Percentiles rank a stretch among this genome's conserved stretches.
phyloP scores from a whole-genome alignment of 169 alveolate species.

The Cyclospora cayetanensis region DNA sequence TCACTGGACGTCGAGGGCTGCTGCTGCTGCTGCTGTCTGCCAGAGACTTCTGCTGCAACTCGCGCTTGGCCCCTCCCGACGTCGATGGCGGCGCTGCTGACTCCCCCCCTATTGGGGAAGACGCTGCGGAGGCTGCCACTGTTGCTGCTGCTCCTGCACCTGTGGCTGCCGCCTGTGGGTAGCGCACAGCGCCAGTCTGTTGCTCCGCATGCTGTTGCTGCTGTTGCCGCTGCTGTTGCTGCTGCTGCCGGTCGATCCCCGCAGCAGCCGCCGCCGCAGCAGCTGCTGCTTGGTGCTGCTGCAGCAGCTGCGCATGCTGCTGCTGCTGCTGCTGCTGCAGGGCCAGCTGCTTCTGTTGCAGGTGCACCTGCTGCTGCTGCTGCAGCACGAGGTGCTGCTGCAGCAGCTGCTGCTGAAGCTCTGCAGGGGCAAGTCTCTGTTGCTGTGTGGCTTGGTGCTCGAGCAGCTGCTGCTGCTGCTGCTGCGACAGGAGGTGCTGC shows the following conservation, averaged over 20 bases:
- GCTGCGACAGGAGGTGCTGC: not conserved
- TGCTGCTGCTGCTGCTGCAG: constrained; percentile 14
- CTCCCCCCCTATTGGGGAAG: not conserved
- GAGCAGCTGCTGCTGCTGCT: constrained; percentile 29
- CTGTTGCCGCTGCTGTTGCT: not conserved
- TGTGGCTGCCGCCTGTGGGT: not conserved
- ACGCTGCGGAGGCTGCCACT: not conserved
- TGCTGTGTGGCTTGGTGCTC: not conserved
- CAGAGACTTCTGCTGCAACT: not conserved
- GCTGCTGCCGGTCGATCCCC: constrained; percentile 1
- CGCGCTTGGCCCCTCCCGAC: not conserved
- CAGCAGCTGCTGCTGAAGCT: not conserved
- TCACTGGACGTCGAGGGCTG: too few relatives aligned
- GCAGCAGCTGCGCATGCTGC: not conserved
- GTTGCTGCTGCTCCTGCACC: not conserved
- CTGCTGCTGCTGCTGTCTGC: not conserved
- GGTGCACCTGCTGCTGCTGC: not conserved
- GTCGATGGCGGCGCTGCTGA: not conserved
- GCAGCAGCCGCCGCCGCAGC: not conserved
- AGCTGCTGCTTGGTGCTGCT: not conserved
- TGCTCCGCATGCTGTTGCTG: not conserved
- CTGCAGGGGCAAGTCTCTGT: not conserved
- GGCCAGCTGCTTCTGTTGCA: not conserved
- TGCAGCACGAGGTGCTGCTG: constrained; percentile 7
- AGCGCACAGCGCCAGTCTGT: not conserved